Conservation (phyloP, 2,329 filamentous ascomycete species). For the Hypoxylon sp. region DNA sequence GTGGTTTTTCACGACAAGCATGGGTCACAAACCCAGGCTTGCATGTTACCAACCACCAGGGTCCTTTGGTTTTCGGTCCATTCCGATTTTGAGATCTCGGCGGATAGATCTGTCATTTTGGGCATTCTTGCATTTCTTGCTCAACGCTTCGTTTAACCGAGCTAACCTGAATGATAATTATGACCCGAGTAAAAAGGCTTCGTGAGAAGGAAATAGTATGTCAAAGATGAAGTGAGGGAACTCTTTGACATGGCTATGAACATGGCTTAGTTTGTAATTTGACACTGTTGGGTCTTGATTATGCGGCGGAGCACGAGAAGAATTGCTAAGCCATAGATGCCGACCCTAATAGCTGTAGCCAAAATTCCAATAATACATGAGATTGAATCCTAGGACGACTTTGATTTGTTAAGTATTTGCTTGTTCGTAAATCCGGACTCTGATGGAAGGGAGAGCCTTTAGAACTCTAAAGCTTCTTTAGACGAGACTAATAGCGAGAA, state of each 20-base stretch:
- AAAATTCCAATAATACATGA: slow-evolving; percentile 1
- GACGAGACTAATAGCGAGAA: too few species aligned
- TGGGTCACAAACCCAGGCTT: slow-evolving; percentile 15
- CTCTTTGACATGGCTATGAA: neutral
- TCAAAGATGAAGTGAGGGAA: neutral
- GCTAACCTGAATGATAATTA: slow-evolving; percentile 1
- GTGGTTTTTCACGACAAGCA: neutral
- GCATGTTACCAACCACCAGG: slow-evolving; percentile 35
- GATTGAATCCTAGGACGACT: slow-evolving; percentile 71
- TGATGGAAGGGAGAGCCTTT: too few species aligned
- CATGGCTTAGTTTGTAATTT: neutral
- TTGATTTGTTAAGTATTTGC: slow-evolving; percentile 68
- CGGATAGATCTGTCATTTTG: slow-evolving; percentile 11
- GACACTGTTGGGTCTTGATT: slow-evolving; percentile 4
- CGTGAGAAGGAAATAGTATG: neutral
- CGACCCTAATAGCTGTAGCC: neutral
- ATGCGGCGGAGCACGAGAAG: neutral
- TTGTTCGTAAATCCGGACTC: neutral
- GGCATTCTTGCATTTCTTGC: neutral
- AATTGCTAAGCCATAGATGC: neutral
- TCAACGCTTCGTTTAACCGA: neutral
- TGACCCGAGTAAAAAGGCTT: neutral
- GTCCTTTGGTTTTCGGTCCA: slow-evolving; percentile 19
- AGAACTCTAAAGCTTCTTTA: too few species aligned
- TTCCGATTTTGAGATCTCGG: slow-evolving; percentile 11